A percentile compares a stretch with the other conserved stretches of the same genome.
Conservation (phyloP, 2,329 filamentous ascomycete genomes). For the Atkinsonella texensis region DNA sequence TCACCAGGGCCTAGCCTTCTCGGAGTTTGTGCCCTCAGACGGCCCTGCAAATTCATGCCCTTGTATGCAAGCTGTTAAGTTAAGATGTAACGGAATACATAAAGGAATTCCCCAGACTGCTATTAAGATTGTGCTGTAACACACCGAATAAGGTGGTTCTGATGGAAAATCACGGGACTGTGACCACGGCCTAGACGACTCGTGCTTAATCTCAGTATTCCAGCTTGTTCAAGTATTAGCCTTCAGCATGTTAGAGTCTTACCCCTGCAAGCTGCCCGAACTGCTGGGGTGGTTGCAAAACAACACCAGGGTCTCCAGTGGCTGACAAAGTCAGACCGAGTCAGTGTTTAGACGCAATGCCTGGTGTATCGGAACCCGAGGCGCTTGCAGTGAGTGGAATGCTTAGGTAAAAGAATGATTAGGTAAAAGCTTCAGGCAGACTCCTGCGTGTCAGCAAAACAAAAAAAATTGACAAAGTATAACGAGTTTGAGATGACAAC, state of each 20-base stretch:
- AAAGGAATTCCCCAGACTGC: background rate
- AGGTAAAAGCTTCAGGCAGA: background rate
- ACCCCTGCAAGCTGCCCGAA: constrained; percentile 22
- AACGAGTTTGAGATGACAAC: background rate
- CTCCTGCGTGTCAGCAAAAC: background rate
- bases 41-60: background rate
- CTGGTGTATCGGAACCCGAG: constrained; percentile 2
- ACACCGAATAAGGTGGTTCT: constrained; percentile 8
- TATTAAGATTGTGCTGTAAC: constrained; percentile 7
- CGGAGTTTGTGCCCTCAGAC: constrained; percentile 1
- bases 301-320: constrained; percentile 28
- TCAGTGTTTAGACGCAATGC: constrained; percentile 8
- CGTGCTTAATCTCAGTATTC: constrained; percentile 28
- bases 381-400: background rate
- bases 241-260: constrained; percentile 28
- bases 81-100: background rate
- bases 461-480: too few relatives aligned
- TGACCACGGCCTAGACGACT: constrained; percentile 24
- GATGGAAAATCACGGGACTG: constrained; percentile 17
- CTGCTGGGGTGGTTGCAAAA: constrained; percentile 20
- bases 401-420: background rate
- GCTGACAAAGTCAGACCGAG: constrained; percentile 12
- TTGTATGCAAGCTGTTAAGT: background rate
- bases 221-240: constrained; percentile 24
- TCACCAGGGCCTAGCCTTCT: background rate